Conservation (phyloP, 148 eudicot genomes). For the Suaeda aralocaspica region DNA sequence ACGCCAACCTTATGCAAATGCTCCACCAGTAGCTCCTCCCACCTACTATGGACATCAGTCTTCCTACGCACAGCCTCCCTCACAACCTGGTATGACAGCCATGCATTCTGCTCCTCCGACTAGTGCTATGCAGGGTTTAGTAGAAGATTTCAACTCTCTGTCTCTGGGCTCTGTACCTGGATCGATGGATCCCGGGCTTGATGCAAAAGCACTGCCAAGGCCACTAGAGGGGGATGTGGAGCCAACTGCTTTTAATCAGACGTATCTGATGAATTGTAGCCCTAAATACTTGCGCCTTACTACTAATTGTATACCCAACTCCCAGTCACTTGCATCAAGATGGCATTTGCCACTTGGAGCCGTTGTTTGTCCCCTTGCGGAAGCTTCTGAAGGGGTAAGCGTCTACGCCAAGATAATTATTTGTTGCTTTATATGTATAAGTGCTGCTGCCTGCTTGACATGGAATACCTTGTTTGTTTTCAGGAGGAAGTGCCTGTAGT, state of each 20-base stretch:
- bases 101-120: slow-evolving; percentile 57
- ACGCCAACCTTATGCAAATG: slow-evolving; percentile 36
- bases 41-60: slow-evolving; percentile 48
- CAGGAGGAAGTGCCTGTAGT: slow-evolving; percentile 97
- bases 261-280: slow-evolving; percentile 70
- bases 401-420: slow-evolving; percentile 14
- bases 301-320: slow-evolving; percentile 77
- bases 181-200: slow-evolving; percentile 77
- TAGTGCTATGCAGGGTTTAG: slow-evolving; percentile 52
- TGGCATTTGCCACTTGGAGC: slow-evolving; percentile 99
- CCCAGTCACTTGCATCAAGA: slow-evolving; percentile 86
- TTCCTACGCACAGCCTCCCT: slow-evolving; percentile 14
- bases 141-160: slow-evolving; percentile 78
- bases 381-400: slow-evolving; percentile 89
- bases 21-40: slow-evolving; percentile 32
- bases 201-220: slow-evolving; percentile 70
- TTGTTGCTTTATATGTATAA: slow-evolving; percentile 1
- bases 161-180: slow-evolving; percentile 76
- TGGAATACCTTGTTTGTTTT: slow-evolving; percentile 21
- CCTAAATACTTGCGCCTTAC: slow-evolving; percentile 73
- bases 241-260: slow-evolving; percentile 45
- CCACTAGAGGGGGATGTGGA: slow-evolving; percentile 84
- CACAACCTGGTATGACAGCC: slow-evolving; percentile 45
- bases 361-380: slow-evolving; percentile 97
- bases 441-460: slow-evolving; percentile 15